phyloP scores from a whole-genome alignment of 2,329 filamentous ascomycete species.

The Didymella exigua region DNA sequence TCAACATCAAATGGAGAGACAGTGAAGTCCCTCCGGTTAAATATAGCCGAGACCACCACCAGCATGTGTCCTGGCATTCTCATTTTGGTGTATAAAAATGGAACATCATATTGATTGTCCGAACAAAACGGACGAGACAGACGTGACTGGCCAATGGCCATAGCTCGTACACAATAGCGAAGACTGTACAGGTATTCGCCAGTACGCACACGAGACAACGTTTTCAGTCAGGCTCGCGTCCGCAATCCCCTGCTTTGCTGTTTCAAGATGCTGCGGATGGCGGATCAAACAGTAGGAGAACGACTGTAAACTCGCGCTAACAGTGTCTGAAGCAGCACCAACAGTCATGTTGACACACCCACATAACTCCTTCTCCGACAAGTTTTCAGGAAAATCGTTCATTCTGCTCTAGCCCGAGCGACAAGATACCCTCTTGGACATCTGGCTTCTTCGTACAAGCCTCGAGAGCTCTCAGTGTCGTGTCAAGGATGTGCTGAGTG shows the following conservation, averaged over 20 bases:
- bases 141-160: no score
- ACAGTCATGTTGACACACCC: slow-evolving; percentile 44
- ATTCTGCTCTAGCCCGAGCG: slow-evolving; percentile 45
- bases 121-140: no score
- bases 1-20: no score
- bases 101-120: no score
- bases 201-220: background rate
- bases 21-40: no score
- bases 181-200: no score
- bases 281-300: slow-evolving; percentile 47
- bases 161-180: no score
- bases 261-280: slow-evolving; percentile 15
- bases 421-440: slow-evolving; percentile 45
- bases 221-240: background rate
- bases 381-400: slow-evolving; percentile 42
- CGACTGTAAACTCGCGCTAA: slow-evolving; percentile 42
- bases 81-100: no score
- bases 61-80: no score
- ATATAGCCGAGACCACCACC: no score
- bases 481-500: slow-evolving; percentile 49
- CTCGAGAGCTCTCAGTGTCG: slow-evolving; percentile 40
- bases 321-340: slow-evolving; percentile 49
- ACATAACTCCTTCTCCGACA: slow-evolving; percentile 45
- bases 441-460: slow-evolving; percentile 42
- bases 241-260: slow-evolving; percentile 19